These are phyloP conservation scores for Yarrowia bubula DNA, from an alignment of 805 yeast species.

Conservation along the genomic window DNA sequence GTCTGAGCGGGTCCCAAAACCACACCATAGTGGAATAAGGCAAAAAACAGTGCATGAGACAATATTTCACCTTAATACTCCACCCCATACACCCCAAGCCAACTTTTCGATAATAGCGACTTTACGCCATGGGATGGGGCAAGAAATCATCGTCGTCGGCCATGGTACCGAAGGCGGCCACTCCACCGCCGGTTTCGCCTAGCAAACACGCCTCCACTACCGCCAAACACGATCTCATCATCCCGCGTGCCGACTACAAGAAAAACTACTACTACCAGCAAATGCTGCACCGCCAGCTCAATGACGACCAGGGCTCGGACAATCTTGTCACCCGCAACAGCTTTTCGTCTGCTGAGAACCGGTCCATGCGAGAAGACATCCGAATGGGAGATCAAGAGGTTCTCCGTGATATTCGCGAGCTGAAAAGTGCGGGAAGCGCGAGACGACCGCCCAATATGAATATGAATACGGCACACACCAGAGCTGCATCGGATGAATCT, in stretches of 20 bases:
- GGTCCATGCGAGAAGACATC: background rate
- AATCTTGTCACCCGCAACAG: slow-evolving; percentile 1
- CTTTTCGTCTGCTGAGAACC: background rate
- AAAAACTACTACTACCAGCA: slow-evolving; percentile 20
- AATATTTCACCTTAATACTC: background rate
- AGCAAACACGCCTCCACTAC: background rate
- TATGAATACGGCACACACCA: background rate
- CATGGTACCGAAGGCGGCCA: background rate
- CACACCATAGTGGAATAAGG: slow-evolving; percentile 5
- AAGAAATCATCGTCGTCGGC: slow-evolving; percentile 3
- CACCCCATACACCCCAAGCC: background rate
- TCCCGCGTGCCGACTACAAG: slow-evolving; percentile 16
- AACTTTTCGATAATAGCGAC: background rate
- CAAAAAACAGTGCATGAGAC: slow-evolving; percentile 16
- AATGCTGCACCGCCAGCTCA: slow-evolving; percentile 12
- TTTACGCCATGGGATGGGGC: slow-evolving; percentile 13
- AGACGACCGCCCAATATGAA: too few relatives aligned
- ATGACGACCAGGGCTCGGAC: background rate
- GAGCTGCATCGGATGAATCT: background rate
- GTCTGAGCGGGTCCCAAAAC: background rate
- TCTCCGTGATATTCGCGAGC: slow-evolving; percentile 15
- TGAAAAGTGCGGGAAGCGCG: background rate
- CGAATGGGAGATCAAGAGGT: slow-evolving; percentile 19
- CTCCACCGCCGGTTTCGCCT: background rate
- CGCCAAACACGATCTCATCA: background rate